Evolutionary conservation across 352 stramenopile genomes (phyloP).

Genomic region (Pythium monospermum): DNA sequence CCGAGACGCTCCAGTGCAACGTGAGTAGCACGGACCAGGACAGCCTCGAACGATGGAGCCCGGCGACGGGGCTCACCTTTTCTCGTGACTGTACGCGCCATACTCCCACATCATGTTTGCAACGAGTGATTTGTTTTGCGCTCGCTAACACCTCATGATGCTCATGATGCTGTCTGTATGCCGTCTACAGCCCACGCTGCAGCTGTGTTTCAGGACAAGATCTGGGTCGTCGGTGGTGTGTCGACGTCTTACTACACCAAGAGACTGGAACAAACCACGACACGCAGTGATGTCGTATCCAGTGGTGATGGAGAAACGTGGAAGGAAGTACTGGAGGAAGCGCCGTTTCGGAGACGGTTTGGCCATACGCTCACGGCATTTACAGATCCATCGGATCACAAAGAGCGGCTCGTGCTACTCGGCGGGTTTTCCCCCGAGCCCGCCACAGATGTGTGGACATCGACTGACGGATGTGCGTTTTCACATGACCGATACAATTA

Average conservation of each 20-base stretch:
- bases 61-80: slow-evolving; percentile 46
- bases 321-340: slow-evolving; percentile 64
- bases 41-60: slow-evolving; percentile 42
- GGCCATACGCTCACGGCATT: slow-evolving; percentile 71
- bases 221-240: slow-evolving; percentile 72
- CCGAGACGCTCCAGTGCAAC: slow-evolving; percentile 38
- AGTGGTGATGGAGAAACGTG: slow-evolving; percentile 54
- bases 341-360: slow-evolving; percentile 64
- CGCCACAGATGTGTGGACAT: background rate
- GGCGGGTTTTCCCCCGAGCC: slow-evolving; percentile 60
- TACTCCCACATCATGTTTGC: no score
- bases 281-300: slow-evolving; percentile 58
- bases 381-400: slow-evolving; percentile 35
- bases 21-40: slow-evolving; percentile 38
- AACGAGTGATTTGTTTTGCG: no score
- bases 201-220: slow-evolving; percentile 44
- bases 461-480: background rate
- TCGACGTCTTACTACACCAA: slow-evolving; percentile 76
- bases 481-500: background rate
- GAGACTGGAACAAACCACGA: slow-evolving; percentile 58
- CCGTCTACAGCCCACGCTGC: slow-evolving; percentile 67
- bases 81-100: slow-evolving; percentile 52
- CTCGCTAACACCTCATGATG: no score
- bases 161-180: no score
- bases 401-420: slow-evolving; percentile 55